Base-by-base conservation (phyloP, 148 eudicot genomes). In the Cornus kousa region DNA sequence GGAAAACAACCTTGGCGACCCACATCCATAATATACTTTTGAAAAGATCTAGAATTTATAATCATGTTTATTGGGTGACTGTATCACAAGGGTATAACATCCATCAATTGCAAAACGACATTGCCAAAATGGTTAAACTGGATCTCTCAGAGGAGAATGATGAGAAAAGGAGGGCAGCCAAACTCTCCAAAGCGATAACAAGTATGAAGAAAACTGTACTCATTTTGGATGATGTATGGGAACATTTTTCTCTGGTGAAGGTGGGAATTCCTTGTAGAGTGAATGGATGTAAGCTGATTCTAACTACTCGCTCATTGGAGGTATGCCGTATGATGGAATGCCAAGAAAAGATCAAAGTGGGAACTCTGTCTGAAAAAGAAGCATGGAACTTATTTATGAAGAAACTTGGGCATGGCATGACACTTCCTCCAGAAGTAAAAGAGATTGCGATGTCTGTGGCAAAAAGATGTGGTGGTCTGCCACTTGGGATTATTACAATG, bases 211-310 rank as follows among this genome's bases (percentile, higher is more conserved):
- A 48, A 46, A 31, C 20, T 28, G 78, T 43, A 69, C 65, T 80
- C 37, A 64, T 81, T 9, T 46, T 81, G 55, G 80, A 81, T 35
- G 83, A 81, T 60, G 32, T 71, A 68, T 81, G 80, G 76, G 14
- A 81, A 5, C 67, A 64, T 28, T 75, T 76, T 32, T 28, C 24
- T 14, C 14, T 66, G 3, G 68, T 71, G n/a, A 55, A 70, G 12
- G 20, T 81, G 14, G 77, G 83, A 17, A 37, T 81, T 76, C 83
- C 32, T 28, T 9, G 17, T 20, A 17, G n/a, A 5, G 66, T 20
- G 22, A 32, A 68, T 67, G 80, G 74, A 70, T 17, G 74, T 37
- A 77, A 77, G 80, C 55, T 77, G 68, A 69, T 77, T 31, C 32
- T 77, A 48, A 77, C 67, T 48, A 68, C 28, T 28, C 28, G 73